Conservation (phyloP, 495 filamentous ascomycete genomes). For the Acidomyces sp. region DNA sequence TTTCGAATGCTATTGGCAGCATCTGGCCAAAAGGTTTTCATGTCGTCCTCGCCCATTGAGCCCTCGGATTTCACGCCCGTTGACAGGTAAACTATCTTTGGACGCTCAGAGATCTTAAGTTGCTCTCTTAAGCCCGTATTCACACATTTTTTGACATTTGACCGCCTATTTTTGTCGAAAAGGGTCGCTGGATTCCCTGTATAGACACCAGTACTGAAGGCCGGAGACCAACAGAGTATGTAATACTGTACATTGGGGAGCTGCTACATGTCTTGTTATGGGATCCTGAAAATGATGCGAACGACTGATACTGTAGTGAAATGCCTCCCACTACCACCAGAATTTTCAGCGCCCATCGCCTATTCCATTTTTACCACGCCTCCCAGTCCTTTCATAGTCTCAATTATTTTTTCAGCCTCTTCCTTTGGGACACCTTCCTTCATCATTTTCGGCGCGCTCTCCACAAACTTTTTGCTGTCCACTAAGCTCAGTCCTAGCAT, state of each 20-base stretch:
- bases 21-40: too few relatives aligned
- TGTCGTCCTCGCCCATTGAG: too few relatives aligned
- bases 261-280: too few relatives aligned
- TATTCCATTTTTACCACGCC: slow-evolving; percentile 85
- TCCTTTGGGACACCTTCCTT: slow-evolving; percentile 98
- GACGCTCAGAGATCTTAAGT: too few relatives aligned
- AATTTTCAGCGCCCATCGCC: slow-evolving; percentile 9
- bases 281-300: not conserved
- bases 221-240: not conserved
- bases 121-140: too few relatives aligned
- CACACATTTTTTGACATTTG: too few relatives aligned
- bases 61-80: too few relatives aligned
- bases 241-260: too few relatives aligned
- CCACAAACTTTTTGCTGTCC: slow-evolving; percentile 99
- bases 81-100: too few relatives aligned
- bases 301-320: not conserved
- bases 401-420: slow-evolving; percentile 95
- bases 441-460: slow-evolving; percentile 92
- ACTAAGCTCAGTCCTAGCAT: slow-evolving; percentile 91
- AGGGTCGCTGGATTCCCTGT: too few relatives aligned
- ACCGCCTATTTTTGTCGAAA: too few relatives aligned
- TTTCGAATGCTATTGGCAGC: too few relatives aligned
- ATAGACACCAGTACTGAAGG: not conserved
- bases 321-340: not conserved
- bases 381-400: slow-evolving; percentile 80